Evolutionary conservation across 495 filamentous ascomycete species (phyloP).

Genomic region (Astrothelium subdiscretum): DNA sequence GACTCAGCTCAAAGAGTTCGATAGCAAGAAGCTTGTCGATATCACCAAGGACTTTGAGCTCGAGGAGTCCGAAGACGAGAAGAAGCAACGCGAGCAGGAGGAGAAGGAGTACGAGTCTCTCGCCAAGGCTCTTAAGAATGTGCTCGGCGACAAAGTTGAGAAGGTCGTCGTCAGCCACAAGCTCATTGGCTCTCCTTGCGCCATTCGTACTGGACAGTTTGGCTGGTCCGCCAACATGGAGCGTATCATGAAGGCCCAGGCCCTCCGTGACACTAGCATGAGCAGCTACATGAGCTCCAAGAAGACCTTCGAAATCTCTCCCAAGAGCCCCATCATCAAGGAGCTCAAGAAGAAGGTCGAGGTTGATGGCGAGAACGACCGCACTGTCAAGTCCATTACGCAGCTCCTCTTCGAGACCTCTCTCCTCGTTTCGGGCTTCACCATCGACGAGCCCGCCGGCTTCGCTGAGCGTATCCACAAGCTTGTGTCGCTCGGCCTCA

Average conservation of each 20-base stretch:
- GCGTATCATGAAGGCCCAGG: slow-evolving; percentile 99
- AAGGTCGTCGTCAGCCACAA: slow-evolving; percentile 99
- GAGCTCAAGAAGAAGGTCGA: slow-evolving; percentile 97
- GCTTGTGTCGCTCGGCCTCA: slow-evolving; percentile 90
- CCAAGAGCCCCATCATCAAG: slow-evolving; percentile 93
- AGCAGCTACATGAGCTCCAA: slow-evolving; percentile 99
- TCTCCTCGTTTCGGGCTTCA: slow-evolving; percentile 95
- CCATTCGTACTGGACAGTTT: slow-evolving; percentile 98
- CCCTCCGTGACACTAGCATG: slow-evolving; percentile 99
- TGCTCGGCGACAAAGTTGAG: slow-evolving; percentile 98
- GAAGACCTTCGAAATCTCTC: slow-evolving; percentile 99
- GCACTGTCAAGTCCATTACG: slow-evolving; percentile 95
- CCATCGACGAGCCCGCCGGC: slow-evolving; percentile 93
- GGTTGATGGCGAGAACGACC: slow-evolving; percentile 91
- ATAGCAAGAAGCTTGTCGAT: slow-evolving; percentile 98
- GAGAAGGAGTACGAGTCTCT: slow-evolving; percentile 95
- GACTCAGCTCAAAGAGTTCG: slow-evolving; percentile 99
- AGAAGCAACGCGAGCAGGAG: slow-evolving; percentile 87
- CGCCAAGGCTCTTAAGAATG: slow-evolving; percentile 94
- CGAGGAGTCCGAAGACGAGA: slow-evolving; percentile 99
- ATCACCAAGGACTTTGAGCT: slow-evolving; percentile 99
- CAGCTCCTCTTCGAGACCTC: slow-evolving; percentile 98
- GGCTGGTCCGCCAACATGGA: slow-evolving; percentile 99
- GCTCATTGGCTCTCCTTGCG: slow-evolving; percentile 88
- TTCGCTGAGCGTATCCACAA: slow-evolving; percentile 99